A percentile compares a stretch with the other conserved stretches of the same genome.
Conservation (phyloP, 2,329 filamentous ascomycete species). For the Hymenoscyphus fraxineus region DNA sequence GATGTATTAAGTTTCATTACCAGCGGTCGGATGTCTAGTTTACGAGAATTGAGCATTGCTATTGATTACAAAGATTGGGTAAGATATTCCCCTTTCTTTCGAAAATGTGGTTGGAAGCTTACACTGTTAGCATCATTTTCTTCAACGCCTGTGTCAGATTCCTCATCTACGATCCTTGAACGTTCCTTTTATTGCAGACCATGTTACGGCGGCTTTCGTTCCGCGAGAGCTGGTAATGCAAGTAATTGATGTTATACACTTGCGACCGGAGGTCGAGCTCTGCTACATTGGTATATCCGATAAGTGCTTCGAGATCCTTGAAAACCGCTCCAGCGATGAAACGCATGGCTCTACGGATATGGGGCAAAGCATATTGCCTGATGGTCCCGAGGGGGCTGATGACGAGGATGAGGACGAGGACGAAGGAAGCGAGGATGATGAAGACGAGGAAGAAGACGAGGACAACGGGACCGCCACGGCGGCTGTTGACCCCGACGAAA, state of each 20-base stretch:
- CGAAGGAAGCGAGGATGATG: constrained; percentile 47
- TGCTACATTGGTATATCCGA: constrained; percentile 72
- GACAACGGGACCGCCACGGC: constrained; percentile 35
- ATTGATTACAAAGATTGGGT: constrained; percentile 79
- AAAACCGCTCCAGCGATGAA: constrained; percentile 51
- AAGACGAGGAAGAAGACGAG: constrained; percentile 41
- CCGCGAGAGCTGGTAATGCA: constrained; percentile 70
- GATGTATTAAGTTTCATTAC: constrained; percentile 71
- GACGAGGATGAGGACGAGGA: constrained; percentile 44
- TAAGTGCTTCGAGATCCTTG: constrained; percentile 80
- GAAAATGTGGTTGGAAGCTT: constrained; percentile 7
- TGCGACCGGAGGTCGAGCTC: constrained; percentile 71
- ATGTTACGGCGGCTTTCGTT: constrained; percentile 53
- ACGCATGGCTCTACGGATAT: constrained; percentile 29
- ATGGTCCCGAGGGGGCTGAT: constrained; percentile 36
- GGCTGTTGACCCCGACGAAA: constrained; percentile 36
- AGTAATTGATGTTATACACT: constrained; percentile 71
- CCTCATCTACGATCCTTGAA: constrained; percentile 68
- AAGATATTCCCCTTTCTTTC: constrained; percentile 20
- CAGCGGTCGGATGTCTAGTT: constrained; percentile 67
- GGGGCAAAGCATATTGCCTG: constrained; percentile 3
- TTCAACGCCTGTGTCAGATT: constrained; percentile 69
- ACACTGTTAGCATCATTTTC: constrained; percentile 64
- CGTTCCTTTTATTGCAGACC: constrained; percentile 63
- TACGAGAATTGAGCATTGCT: constrained; percentile 68